phyloP scores from a whole-genome alignment of 495 filamentous ascomycete species.

The Xylaria sp. region DNA sequence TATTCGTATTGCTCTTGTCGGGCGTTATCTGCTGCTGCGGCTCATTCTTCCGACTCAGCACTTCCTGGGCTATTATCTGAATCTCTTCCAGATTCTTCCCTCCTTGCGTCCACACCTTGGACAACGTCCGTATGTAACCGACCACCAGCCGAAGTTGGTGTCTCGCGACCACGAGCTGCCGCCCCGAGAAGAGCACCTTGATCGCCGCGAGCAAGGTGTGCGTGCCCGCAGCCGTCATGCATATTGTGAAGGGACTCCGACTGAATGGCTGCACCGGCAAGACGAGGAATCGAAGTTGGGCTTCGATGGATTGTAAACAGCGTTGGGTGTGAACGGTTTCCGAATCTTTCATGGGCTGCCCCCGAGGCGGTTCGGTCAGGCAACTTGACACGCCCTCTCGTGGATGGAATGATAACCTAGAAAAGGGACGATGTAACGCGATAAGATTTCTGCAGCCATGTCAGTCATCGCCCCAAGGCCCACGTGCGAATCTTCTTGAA shows the following conservation, averaged over 20 bases:
- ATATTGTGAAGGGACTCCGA: conserved; percentile 74
- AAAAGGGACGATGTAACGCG: conserved; percentile 64
- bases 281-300: conserved; percentile 65
- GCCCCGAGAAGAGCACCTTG: conserved; percentile 53
- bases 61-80: conserved; percentile 54
- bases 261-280: conserved; percentile 65
- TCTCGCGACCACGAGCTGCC: conserved; percentile 63
- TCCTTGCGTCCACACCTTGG: conserved; percentile 69
- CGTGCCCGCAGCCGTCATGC: conserved; percentile 62
- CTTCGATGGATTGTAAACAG: conserved; percentile 68
- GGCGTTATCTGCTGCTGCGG: not conserved
- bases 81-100: conserved; percentile 65
- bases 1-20: not conserved
- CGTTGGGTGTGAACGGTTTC: conserved; percentile 68
- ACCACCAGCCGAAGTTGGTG: conserved; percentile 68
- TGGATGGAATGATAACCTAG: conserved; percentile 39
- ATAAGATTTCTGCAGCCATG: conserved; percentile 46
- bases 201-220: conserved; percentile 49
- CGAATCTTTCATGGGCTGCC: conserved; percentile 42
- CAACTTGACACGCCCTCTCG: conserved; percentile 48
- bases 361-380: conserved; percentile 46
- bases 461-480: not conserved
- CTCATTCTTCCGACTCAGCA: conserved; percentile 33
- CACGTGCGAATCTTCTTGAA: not conserved
- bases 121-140: conserved; percentile 69